These are phyloP conservation scores for Curvularia sp. DNA, from an alignment of 2,329 filamentous ascomycete species.

Conservation along the genomic window DNA sequence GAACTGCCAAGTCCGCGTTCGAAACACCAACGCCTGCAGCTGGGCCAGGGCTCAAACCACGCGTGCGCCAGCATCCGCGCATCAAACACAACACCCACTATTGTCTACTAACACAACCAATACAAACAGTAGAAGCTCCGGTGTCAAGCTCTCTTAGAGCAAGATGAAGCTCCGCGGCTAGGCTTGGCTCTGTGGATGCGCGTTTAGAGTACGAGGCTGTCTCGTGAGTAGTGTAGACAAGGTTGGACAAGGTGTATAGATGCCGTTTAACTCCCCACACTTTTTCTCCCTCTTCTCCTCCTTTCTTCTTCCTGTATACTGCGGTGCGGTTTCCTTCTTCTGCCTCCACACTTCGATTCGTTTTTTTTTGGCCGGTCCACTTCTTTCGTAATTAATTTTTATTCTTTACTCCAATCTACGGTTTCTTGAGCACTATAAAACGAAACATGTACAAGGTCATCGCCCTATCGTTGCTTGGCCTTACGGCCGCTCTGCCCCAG, in stretches of 20 bases:
- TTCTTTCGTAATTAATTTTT: conserved; percentile 26
- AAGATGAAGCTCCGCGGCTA: conserved; percentile 22
- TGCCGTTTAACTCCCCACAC: conserved; percentile 2
- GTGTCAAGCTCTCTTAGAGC: conserved; percentile 26
- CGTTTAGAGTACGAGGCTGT: conserved; percentile 6
- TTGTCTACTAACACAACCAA: background rate
- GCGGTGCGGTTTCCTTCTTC: conserved; percentile 10
- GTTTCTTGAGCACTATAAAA: background rate
- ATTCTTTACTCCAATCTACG: conserved; percentile 4
- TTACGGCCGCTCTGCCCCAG: conserved; percentile 37
- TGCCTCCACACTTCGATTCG: conserved; percentile 1
- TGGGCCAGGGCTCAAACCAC: conserved; percentile 29
- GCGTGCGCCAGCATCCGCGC: conserved; percentile 32
- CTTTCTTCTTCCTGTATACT: conserved; percentile 15
- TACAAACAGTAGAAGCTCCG: conserved; percentile 2
- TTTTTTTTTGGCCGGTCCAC: conserved; percentile 39
- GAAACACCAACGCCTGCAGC: conserved; percentile 33
- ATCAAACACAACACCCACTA: conserved; percentile 34
- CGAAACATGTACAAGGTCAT: conserved; percentile 20
- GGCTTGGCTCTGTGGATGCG: conserved; percentile 30
- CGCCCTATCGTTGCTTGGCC: conserved; percentile 28
- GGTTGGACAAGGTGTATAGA: background rate
- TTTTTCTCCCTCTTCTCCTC: conserved; percentile 10
- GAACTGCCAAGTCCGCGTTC: conserved; percentile 28
- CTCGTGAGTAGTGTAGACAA: background rate